Evolutionary conservation across 2,329 filamentous ascomycete species (phyloP), one percentile per base, ranked within the genome.

Genomic region (Botrytis galanthina): DNA sequence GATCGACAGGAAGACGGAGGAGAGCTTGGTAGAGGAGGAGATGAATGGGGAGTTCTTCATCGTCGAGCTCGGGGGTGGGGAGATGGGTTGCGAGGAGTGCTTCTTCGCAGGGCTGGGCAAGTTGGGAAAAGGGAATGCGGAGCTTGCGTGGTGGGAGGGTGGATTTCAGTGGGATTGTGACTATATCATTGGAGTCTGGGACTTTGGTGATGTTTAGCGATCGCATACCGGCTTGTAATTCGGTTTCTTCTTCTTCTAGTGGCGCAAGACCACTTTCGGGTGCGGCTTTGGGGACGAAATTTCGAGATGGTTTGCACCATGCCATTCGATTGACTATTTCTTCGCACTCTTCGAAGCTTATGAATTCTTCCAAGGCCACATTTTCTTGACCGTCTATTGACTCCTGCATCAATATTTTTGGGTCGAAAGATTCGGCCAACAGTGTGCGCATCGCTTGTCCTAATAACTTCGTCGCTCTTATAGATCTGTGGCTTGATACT

Each of bases 11-110:
- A 1, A 98, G 85, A 12, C 89, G 86, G 1, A 97, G 85, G 1
- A 99, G 87, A 54, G 90, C 88, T 71, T 89, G 88, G 82, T 97
- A 97, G 4, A 97, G 85, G 14, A 98, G 86, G 20, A 90, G 81
- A 70, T 93, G 93, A 1, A 98, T 79, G 0, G 95, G 91, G 29
- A 93, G 87, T 76, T 98, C 95, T 77, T 99, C 87, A 78, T 98
- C 95, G 79, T 99, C 96, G 75, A 94, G 90, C 57, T 90, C 89
- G 81, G 79, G 84, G 78, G 79, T 83, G 75, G 83, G 83, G 80
- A 78, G 86, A 79, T 78, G 87, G 77, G 79, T 86, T 89, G 78
- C 91, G 76, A 98, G 93, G 72, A 98, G 90, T 0, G 90, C 87
- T 39, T 86, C 87, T 79, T 98, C 93, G 74, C 91, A 92, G 0